A percentile compares a stretch with the other conserved stretches of the same genome.
phyloP scores from a whole-genome alignment of 179 eudicot species.

The Silene noctiflora region DNA sequence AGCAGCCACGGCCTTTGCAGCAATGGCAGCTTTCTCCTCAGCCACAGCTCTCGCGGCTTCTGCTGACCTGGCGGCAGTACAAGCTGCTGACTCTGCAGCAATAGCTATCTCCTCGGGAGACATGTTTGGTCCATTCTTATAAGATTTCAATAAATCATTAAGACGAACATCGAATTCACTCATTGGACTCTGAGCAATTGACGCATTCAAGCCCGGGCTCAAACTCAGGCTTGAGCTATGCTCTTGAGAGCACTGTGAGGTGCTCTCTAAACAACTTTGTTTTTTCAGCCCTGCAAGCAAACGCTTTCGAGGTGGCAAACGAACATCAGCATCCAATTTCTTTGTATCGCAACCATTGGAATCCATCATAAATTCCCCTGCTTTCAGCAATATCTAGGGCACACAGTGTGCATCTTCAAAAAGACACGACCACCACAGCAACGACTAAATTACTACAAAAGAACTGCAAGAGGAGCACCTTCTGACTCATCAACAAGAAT shows the following conservation, averaged over 20 bases:
- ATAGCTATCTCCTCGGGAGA: constrained; percentile 60
- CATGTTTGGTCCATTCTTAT: constrained; percentile 49
- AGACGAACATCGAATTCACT: constrained; percentile 48
- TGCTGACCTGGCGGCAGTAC: constrained; percentile 52
- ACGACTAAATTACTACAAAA: constrained; percentile 15
- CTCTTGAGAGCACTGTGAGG: constrained; percentile 36
- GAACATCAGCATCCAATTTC: constrained; percentile 61
- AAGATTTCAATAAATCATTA: constrained; percentile 40
- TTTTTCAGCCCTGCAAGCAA: constrained; percentile 72
- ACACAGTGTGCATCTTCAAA: constrained; percentile 14
- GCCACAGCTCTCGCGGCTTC: constrained; percentile 66
- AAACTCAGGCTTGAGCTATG: constrained; percentile 17
- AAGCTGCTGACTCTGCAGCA: constrained; percentile 55
- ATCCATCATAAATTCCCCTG: constrained; percentile 40
- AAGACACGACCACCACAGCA: constrained; percentile 20
- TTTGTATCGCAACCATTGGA: constrained; percentile 46
- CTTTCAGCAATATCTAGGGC: constrained; percentile 19
- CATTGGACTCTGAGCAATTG: constrained; percentile 20
- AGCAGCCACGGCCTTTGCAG: constrained; percentile 68
- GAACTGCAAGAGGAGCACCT: constrained; percentile 22
- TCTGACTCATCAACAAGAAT: constrained; percentile 16
- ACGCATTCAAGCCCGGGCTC: constrained; percentile 12
- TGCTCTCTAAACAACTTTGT: constrained; percentile 45
- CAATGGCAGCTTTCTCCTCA: constrained; percentile 69
- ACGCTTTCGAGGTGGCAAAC: constrained; percentile 82